Conservation (phyloP, 345 rosid genomes). For the Turritis glabra region DNA sequence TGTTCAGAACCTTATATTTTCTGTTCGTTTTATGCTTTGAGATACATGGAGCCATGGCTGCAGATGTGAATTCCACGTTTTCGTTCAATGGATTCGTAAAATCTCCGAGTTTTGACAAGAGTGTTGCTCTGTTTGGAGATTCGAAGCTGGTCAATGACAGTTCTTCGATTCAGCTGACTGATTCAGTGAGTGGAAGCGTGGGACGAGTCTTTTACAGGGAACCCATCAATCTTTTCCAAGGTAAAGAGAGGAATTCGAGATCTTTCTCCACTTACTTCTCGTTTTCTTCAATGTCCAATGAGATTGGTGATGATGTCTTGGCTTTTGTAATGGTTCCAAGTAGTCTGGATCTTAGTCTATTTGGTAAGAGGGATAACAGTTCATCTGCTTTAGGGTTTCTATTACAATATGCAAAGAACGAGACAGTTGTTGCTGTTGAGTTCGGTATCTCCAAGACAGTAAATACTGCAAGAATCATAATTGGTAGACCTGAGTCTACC, state of each 20-base stretch:
- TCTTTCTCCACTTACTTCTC: constrained; percentile 76
- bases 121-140: constrained; percentile 60
- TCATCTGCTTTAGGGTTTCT: constrained; percentile 40
- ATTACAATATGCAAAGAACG: not conserved
- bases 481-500: constrained; percentile 56
- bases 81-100: constrained; percentile 49
- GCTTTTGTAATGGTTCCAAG: constrained; percentile 70
- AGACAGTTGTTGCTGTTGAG: constrained; percentile 43
- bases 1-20: constrained; percentile 37
- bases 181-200: constrained; percentile 41
- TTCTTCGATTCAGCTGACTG: constrained; percentile 62
- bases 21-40: constrained; percentile 42
- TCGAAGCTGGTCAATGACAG: constrained; percentile 51
- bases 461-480: constrained; percentile 54
- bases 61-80: constrained; percentile 46
- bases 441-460: constrained; percentile 49
- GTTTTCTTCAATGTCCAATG: constrained; percentile 55
- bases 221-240: constrained; percentile 70
- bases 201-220: constrained; percentile 66
- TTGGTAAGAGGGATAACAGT: constrained; percentile 32
- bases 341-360: constrained; percentile 42
- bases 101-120: constrained; percentile 51
- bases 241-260: constrained; percentile 47
- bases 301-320: constrained; percentile 47
- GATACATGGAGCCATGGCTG: constrained; percentile 31